Base-by-base conservation (phyloP, 2,329 filamentous ascomycete genomes). In the Cucurbitaria berberidis region DNA sequence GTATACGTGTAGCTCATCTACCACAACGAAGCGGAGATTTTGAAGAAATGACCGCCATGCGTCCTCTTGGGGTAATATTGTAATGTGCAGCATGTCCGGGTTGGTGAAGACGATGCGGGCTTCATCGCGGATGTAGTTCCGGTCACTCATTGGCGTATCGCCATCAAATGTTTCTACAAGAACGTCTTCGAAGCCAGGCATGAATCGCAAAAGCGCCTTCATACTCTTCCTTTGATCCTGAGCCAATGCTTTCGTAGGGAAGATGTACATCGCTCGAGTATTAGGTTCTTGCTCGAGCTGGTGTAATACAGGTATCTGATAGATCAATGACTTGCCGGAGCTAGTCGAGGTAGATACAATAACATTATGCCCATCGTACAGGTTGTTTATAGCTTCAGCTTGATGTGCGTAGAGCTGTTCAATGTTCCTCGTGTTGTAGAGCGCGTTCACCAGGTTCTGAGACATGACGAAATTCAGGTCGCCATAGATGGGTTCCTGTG, bases 261-360 rank as follows among this genome's bases (percentile, higher is more conserved):
- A 99, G 30, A 99, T 96, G 72, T 97, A 98, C 87, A 99, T 91
- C 2, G 95, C 95, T 64, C 95, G 82, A 8, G 90, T 90, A 50
- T 87, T 81, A 2, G 76, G 78, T 66, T 98, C 89, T 46, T 85
- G 80, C 73, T 99, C 93, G 2, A 99, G 78, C 44, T 91, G 89
- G 69, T 96, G 87, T 10, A 99, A 78, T 39, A 99, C 91, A 0
- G 95, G 95, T 15, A 99, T 83, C 68, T 99, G 95, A 69, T 98
- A 99, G 56, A 99, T 97, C n/a, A 99, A 79, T 5, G 92, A 97
- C 74, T 99, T 99, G 10, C 95, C 95, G 1, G 95, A 99, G 69
- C 91, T 96, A 0, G 95, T 99, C 0, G 93, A 96, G 0, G 95
- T 99, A 1, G 93, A 88, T 1, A 99, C 89, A 45, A 99, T 93